phyloP scores from a whole-genome alignment of 2,329 filamentous ascomycete species.

The Purpureocillium takamizusanense region DNA sequence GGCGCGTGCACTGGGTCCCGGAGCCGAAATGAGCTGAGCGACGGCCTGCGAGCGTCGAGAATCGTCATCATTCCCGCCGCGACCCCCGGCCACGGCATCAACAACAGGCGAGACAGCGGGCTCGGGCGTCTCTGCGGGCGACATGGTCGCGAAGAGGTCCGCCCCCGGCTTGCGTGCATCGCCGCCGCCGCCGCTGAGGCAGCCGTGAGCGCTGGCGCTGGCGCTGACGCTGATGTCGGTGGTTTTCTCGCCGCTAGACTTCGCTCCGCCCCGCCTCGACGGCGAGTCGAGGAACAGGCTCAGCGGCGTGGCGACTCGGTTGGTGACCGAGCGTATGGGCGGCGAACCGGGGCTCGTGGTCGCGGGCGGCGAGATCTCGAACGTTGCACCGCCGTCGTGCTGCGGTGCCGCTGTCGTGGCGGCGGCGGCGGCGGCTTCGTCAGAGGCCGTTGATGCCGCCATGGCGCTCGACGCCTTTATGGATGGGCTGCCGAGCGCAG shows the following conservation, averaged over 20 bases:
- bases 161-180: neutral
- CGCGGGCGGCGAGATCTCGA: constrained; percentile 3
- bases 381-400: neutral
- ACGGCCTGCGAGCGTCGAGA: too few species aligned
- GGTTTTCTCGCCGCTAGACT: neutral
- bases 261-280: neutral
- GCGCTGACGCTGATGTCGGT: too few species aligned
- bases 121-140: constrained; percentile 8
- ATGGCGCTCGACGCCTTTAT: neutral
- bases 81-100: neutral
- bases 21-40: neutral
- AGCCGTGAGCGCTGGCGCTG: neutral
- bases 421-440: neutral
- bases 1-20: constrained; percentile 7
- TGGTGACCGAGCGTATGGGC: constrained; percentile 6
- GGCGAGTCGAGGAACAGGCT: constrained; percentile 8
- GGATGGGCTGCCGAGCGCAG: neutral
- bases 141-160: constrained; percentile 5
- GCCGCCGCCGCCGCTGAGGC: neutral
- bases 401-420: neutral
- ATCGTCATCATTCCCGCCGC: neutral
- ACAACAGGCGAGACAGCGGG: constrained; percentile 1
- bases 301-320: constrained; percentile 11
- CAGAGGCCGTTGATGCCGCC: constrained; percentile 1
- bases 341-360: constrained; percentile 5